Percentiles rank a stretch among this genome's conserved stretches.
Conservation (phyloP, 495 filamentous ascomycete species). For the Aeminium ludgeri region DNA sequence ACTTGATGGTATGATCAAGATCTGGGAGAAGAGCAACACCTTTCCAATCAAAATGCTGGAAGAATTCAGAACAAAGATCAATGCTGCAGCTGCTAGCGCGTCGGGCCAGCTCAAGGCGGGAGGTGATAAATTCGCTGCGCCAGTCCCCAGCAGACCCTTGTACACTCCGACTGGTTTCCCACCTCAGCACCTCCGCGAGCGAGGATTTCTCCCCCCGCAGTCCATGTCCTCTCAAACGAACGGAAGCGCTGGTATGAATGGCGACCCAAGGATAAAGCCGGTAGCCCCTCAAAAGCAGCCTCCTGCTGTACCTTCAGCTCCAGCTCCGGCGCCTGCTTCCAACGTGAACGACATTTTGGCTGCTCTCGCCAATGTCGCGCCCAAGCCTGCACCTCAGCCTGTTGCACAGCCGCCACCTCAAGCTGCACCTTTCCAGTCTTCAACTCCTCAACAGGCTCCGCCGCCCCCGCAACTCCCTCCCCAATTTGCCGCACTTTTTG, state of each 20-base stretch:
- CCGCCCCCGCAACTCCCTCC: constrained; percentile 5
- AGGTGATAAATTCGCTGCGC: constrained; percentile 11
- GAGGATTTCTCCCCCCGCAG: constrained; percentile 8
- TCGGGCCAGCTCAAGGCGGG: neutral
- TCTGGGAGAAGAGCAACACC: constrained; percentile 90
- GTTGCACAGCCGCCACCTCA: neutral
- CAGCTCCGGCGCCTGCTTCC: constrained; percentile 6
- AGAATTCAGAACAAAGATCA: constrained; percentile 46
- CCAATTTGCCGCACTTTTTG: constrained; percentile 9
- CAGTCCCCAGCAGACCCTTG: constrained; percentile 6
- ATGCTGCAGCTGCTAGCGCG: neutral
- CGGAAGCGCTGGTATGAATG: neutral
- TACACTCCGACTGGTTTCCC: constrained; percentile 11
- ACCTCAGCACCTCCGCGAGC: constrained; percentile 11
- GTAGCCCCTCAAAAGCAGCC: constrained; percentile 5
- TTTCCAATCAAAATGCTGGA: constrained; percentile 71
- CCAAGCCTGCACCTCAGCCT: neutral
- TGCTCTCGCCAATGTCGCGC: constrained; percentile 17
- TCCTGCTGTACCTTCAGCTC: constrained; percentile 2
- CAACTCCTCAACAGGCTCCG: constrained; percentile 4
- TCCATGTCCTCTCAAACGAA: neutral
- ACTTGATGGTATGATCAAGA: constrained; percentile 88
- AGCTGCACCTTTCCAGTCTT: neutral
- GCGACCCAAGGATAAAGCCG: no score
- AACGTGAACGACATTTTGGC: constrained; percentile 21